Conservation (phyloP, 2,329 filamentous ascomycete species). For the Cordyceps cicadae region DNA sequence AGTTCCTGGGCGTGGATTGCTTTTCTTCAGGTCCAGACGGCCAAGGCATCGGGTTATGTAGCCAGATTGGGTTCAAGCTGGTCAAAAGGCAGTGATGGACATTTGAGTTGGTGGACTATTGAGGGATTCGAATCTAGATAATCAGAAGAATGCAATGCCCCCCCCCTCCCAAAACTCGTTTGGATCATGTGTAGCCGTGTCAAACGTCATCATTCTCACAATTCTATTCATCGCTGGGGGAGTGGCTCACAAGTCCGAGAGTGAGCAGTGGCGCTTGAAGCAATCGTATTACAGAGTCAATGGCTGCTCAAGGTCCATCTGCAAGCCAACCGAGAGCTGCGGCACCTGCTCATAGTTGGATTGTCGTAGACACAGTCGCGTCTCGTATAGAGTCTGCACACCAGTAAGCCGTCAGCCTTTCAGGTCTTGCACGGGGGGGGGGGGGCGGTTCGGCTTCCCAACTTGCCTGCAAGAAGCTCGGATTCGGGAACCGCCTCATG, state of each 20-base stretch:
- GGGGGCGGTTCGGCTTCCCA: background rate
- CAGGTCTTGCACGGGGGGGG: too few relatives aligned
- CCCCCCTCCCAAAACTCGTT: background rate
- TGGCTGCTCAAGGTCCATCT: slow-evolving; percentile 8
- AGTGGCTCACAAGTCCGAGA: too few relatives aligned
- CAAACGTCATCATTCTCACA: background rate
- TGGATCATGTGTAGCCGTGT: background rate
- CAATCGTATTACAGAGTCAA: background rate
- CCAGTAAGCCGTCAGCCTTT: background rate
- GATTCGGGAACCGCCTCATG: slow-evolving; percentile 4
- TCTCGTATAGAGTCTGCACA: slow-evolving; percentile 3
- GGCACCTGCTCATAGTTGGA: slow-evolving; percentile 12
- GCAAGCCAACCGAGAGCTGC: slow-evolving; percentile 9
- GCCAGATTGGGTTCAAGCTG: background rate
- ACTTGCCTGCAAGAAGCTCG: slow-evolving; percentile 5
- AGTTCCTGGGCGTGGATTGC: background rate
- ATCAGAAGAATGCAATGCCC: background rate
- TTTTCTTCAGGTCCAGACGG: background rate
- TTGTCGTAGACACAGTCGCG: slow-evolving; percentile 6
- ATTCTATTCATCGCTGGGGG: too few relatives aligned
- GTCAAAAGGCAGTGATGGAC: too few relatives aligned
- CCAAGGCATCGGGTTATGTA: background rate
- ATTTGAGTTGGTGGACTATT: background rate
- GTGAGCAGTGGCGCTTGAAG: background rate
- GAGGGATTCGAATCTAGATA: too few relatives aligned